A percentile compares a stretch with the other conserved stretches of the same genome.
These are phyloP conservation scores for Phlebiopsis flavidoalba DNA, from an alignment of 768 basidiomycete genomes.

Conservation along the genomic window DNA sequence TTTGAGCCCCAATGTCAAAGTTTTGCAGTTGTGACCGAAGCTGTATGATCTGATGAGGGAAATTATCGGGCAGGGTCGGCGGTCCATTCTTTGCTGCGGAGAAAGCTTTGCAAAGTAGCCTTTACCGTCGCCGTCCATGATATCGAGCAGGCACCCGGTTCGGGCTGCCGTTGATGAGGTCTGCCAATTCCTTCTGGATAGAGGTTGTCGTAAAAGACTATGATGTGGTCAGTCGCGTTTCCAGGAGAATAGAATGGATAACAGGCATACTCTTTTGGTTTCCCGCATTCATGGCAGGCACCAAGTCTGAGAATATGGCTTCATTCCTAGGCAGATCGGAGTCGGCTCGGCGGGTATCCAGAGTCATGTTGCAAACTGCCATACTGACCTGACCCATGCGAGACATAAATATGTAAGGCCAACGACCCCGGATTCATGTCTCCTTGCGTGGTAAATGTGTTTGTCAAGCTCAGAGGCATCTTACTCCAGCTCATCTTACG, in stretches of 20 bases:
- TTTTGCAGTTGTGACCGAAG: not conserved
- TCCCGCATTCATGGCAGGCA: not conserved
- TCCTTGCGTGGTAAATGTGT: not conserved
- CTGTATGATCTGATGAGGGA: not conserved
- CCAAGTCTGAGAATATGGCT: not conserved
- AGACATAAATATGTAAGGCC: too few species aligned
- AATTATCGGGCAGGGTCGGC: not conserved
- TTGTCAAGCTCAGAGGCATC: not conserved
- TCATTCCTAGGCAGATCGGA: not conserved
- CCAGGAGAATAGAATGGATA: too few species aligned
- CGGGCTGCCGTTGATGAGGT: not conserved
- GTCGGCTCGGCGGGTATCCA: not conserved
- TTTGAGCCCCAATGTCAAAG: not conserved
- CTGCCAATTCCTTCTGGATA: not conserved
- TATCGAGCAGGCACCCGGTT: not conserved
- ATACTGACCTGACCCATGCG: not conserved
- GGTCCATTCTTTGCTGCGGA: not conserved
- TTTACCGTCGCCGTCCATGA: not conserved
- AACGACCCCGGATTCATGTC: not conserved
- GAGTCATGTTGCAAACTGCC: not conserved
- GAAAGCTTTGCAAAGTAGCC: not conserved
- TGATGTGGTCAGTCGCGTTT: not conserved
- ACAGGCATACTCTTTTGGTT: not conserved
- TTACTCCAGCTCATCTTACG: not conserved
- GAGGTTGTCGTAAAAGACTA: conserved; percentile 1